Base-by-base conservation (phyloP, 371 early-diverging fungal genomes). In the Capillidium rhysosporum region DNA sequence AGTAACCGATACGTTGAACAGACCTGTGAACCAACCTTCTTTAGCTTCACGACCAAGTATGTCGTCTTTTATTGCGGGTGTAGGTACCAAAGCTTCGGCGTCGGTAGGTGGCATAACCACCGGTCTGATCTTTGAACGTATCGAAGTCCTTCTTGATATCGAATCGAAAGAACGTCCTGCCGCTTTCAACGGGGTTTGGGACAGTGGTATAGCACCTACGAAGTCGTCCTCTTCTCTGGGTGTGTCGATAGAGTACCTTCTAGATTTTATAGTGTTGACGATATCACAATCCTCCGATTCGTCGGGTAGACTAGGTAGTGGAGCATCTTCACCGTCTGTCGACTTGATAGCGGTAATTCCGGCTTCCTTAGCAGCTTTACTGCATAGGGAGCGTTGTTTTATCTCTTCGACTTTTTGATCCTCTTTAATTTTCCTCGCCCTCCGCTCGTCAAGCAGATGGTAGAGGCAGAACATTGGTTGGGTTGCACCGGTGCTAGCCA, bases 401-500 rank as follows among this genome's bases (percentile, higher is more conserved):
- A 54, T 58, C 59, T 58, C 21, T 43, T 43, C 43, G 7, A 43
- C 18, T 18, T 29, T 47, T 8, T n/a, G 8, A 14, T 51, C 20
- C 14, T 51, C 51, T 39, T 39, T 51, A 4, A 20, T 28, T 21
- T 38, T 51, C 4, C 28, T 28, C 8, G 29, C n/a, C 16, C 38
- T 29, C 8, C 26, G n/a, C 23, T 40, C 60, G 12, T 53, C 40
- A 57, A 57, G 63, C 54, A 54, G 61, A 58, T 57, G 57, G 58
- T 62, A 57, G 58, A 9, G 58, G 61, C 29, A 54, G 56, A n/a
- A 58, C 56, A 43, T 58, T 59, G 46, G 62, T 58, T 59, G 61
- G 55, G 52, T 56, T 54, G 52, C 52, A 59, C 39, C 58, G 85
- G 69, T 31, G 79, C 70, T 2, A 64, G 60, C 54, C 79, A 71